Evolutionary conservation across 2,329 filamentous ascomycete species (phyloP), one percentile per base, ranked within the genome.

Genomic region (Phaeosphaeriaceae sp.): DNA sequence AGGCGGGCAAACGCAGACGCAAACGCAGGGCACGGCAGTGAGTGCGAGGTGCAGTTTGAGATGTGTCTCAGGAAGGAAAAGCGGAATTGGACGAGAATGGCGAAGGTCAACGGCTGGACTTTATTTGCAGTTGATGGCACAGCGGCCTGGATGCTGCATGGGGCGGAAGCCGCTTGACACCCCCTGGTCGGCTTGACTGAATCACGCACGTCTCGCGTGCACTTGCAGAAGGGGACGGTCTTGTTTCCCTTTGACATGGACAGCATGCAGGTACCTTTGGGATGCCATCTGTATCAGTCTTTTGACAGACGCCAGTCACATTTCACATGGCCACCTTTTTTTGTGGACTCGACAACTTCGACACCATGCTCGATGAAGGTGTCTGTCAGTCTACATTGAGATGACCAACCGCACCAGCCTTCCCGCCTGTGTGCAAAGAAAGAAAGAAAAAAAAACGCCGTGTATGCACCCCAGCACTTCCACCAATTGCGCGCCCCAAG

Each of bases 31-130:
- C 55, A 49, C 53, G 41, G 32, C 33, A 35, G 41, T 36, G 32
- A 45, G 35, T 38, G 51, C 51, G 61, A 61, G 61, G 65, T 64
- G 63, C 66, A 70, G 65, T 60, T 56, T 49, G 58, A 62, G 60
- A 51, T 67, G 62, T 71, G 71, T 71, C 70, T 73, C 67, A 66
- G 69, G 70, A 69, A 67, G 71, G 68, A 73, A 74, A 72, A 26
- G 44, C 28, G 44, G 67, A 62, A 64, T 66, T 60, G 61, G 63
- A 71, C 57, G 65, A 66, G 64, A 70, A 72, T 70, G 66, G 70
- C 70, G 60, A 72, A 70, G 69, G 68, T 67, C 64, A 71, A 68
- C 68, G 66, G 66, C 61, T 64, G 64, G 64, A 34, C 35, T 18
- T 47, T 47, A 47, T 47, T 47, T 36, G 38, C 44, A 47, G 44